Evolutionary conservation across 2,329 filamentous ascomycete species (phyloP).

Genomic region (Huntiella abstrusa): DNA sequence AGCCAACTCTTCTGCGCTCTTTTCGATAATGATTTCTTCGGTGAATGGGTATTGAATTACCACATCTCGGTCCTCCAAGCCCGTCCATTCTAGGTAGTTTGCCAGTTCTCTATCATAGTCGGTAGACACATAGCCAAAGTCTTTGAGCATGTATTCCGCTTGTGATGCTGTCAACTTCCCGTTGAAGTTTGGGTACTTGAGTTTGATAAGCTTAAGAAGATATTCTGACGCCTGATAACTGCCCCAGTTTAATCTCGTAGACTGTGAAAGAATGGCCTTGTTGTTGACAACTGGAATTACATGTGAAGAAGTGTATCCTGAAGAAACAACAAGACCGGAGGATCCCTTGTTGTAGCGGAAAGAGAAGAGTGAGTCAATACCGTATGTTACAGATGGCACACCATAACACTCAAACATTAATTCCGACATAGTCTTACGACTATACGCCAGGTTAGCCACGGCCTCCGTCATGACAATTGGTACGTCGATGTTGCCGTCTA

Average conservation of each 20-base stretch:
- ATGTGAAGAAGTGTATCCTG: slow-evolving; percentile 85
- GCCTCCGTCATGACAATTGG: slow-evolving; percentile 93
- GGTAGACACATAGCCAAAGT: slow-evolving; percentile 77
- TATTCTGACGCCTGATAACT: slow-evolving; percentile 82
- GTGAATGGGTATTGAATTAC: slow-evolving; percentile 88
- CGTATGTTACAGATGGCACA: slow-evolving; percentile 76
- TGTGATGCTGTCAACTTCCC: slow-evolving; percentile 74
- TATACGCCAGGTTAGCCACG: slow-evolving; percentile 76
- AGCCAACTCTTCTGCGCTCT: slow-evolving; percentile 84
- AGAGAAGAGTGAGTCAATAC: slow-evolving; percentile 91
- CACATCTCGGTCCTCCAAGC: slow-evolving; percentile 71
- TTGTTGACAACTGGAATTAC: slow-evolving; percentile 81
- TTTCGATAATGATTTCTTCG: slow-evolving; percentile 76
- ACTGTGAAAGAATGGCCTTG: slow-evolving; percentile 68
- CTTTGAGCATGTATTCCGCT: slow-evolving; percentile 67
- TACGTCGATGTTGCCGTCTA: slow-evolving; percentile 56
- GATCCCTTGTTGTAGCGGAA: slow-evolving; percentile 81
- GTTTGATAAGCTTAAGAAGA: slow-evolving; percentile 65
- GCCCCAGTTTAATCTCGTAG: slow-evolving; percentile 86
- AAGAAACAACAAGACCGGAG: slow-evolving; percentile 76
- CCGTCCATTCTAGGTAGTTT: slow-evolving; percentile 73
- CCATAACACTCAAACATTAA: slow-evolving; percentile 93
- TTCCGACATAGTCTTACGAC: slow-evolving; percentile 87
- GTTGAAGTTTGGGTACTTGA: slow-evolving; percentile 84
- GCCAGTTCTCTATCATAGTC: slow-evolving; percentile 66